A percentile compares a stretch with the other conserved stretches of the same genome.
Conservation (phyloP, 1,284 basidiomycete genomes). For the Vanrija humicola region DNA sequence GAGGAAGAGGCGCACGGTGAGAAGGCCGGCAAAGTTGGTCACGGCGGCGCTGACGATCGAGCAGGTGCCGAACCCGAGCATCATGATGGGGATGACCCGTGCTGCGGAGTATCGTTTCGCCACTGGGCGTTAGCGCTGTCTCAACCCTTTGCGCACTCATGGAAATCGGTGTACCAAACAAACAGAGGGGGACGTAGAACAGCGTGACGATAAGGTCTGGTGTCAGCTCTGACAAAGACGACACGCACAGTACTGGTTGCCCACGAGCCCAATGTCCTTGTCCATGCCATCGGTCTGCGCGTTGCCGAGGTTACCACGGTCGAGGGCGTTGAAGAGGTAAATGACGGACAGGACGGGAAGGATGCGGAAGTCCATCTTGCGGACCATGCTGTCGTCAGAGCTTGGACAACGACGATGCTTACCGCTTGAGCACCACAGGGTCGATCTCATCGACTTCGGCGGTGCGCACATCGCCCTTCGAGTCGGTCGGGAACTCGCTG, state of each 20-base stretch:
- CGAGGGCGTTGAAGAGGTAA: slow-evolving; percentile 16
- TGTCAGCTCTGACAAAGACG: neutral
- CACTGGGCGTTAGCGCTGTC: neutral
- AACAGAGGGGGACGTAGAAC: slow-evolving; percentile 19
- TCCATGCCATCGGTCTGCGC: slow-evolving; percentile 55
- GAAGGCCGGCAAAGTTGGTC: slow-evolving; percentile 17
- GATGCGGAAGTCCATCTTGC: slow-evolving; percentile 14
- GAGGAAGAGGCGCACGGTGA: slow-evolving; percentile 12
- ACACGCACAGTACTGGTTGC: neutral
- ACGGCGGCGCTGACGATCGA: slow-evolving; percentile 21
- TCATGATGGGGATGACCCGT: neutral
- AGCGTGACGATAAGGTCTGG: slow-evolving; percentile 18
- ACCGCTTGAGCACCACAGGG: no score
- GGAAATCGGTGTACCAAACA: slow-evolving; percentile 54
- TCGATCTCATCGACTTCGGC: no score
- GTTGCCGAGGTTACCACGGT: neutral
- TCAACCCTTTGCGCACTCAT: slow-evolving; percentile 19
- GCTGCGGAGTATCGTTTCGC: neutral
- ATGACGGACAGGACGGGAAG: slow-evolving; percentile 18
- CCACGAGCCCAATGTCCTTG: slow-evolving; percentile 31
- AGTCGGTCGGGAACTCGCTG: no score
- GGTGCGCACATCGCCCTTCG: no score
- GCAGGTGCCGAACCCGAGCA: neutral
- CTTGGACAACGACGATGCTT: neutral
- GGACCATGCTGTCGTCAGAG: slow-evolving; percentile 2